Evolutionary conservation across 306 rosid species (phyloP), one percentile per base, ranked within the genome.

Genomic region (Cicer yamashitae): DNA sequence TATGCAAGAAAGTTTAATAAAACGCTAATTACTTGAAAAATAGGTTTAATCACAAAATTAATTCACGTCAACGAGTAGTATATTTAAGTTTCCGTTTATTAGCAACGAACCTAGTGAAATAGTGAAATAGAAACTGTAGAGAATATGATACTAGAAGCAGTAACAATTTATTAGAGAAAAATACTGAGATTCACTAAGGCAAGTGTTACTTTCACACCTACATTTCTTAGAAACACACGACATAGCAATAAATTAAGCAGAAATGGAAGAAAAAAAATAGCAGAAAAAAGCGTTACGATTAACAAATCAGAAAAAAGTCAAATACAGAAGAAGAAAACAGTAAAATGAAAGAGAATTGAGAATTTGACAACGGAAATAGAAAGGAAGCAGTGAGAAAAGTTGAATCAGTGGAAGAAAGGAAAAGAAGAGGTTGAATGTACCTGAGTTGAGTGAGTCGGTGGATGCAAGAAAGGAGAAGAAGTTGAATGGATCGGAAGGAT

Each of bases 401-500:
- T 52, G 74, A 82, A 77, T 77, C 67, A 66, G 53, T 51, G n/a
- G n/a, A 10, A 68, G 58, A 74, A 45, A 6, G n/a, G 2, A 39
- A 61, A 34, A 39, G 68, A 52, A n/a, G 10, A 70, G 8, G 17
- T 6, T 13, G 22, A 74, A 70, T 64, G 83, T 69, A 81, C 83
- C 84, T 69, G 72, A 47, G 77, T 30, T 65, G 62, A 60, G 57
- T 39, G 79, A 63, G 78, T 79, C 83, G 83, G 78, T 34, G 77
- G 75, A 1, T 8, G 48, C 0, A 8, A 63, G 37, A 52, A 78
- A 66, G 1, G 5, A 57, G 67, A 56, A 50, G 75, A 70, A 57
- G 80, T n/a, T 51, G 37, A 67, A 67, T 59, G 87, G 96, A 89
- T 85, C 91, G 75, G 70, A 76, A 82, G 78, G 81, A 87, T 82